phyloP scores from a whole-genome alignment of 257 asterid genomes.

The Eucommia ulmoides region DNA sequence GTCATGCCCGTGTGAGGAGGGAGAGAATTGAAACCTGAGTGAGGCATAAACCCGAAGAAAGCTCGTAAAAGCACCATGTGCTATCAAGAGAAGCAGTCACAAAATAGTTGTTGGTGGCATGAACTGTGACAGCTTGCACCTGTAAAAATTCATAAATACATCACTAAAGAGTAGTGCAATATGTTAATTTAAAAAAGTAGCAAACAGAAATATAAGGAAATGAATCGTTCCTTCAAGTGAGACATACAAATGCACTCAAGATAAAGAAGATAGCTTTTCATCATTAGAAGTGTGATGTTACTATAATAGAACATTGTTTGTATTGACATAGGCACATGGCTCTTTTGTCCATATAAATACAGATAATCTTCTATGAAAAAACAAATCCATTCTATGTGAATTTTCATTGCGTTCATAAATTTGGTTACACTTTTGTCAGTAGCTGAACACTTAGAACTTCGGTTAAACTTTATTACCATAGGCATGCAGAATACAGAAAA shows the following conservation, averaged over 20 bases:
- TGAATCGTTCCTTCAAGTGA: not conserved
- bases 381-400: no score
- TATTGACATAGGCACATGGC: no score
- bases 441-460: no score
- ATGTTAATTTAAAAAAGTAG: not conserved
- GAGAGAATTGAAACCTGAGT: slow-evolving; percentile 47
- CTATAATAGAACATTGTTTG: no score
- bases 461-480: no score
- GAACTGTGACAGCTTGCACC: slow-evolving; percentile 98
- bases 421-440: no score
- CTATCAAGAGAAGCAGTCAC: slow-evolving; percentile 93
- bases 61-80: slow-evolving; percentile 95
- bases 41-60: slow-evolving; percentile 88
- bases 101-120: slow-evolving; percentile 82
- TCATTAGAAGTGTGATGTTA: no score
- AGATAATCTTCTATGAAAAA: no score
- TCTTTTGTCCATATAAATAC: no score
- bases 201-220: not conserved
- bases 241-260: not conserved
- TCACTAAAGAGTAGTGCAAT: not conserved
- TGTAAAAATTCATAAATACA: slow-evolving; percentile 14
- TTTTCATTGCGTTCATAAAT: no score
- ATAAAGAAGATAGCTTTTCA: not conserved
- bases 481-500: no score
- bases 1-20: slow-evolving; percentile 3